These are phyloP conservation scores for Oenanthe javanica DNA, from an alignment of 140 eudicot species.

Conservation along the genomic window DNA sequence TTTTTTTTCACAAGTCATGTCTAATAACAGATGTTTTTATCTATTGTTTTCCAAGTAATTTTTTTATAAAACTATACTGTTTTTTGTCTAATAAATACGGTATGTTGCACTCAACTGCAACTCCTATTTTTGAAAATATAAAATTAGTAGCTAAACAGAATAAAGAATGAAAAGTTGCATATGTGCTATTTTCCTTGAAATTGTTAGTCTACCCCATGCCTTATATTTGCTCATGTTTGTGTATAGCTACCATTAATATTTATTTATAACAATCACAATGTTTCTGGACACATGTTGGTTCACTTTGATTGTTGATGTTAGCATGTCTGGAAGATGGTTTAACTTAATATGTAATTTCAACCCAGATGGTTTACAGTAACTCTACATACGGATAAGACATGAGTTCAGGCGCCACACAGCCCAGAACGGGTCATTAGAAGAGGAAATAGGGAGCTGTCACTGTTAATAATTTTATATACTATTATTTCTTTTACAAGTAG, in stretches of 20 bases:
- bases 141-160: not conserved
- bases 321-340: not conserved
- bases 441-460: not conserved
- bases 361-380: not conserved
- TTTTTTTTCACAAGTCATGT: not conserved
- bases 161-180: not conserved
- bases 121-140: not conserved
- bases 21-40: too few species aligned
- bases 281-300: too few species aligned
- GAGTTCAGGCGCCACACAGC: not conserved
- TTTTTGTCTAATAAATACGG: not conserved
- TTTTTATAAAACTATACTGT: not conserved
- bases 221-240: not conserved
- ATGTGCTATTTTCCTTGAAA: not conserved
- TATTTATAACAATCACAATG: not conserved
- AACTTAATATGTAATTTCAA: not conserved
- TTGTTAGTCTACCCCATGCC: not conserved
- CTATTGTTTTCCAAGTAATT: not conserved
- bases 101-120: not conserved
- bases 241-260: not conserved
- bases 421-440: not conserved
- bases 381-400: not conserved
- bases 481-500: not conserved
- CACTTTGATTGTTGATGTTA: not conserved
- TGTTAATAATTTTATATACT: not conserved